Conservation (phyloP, 768 basidiomycete genomes). For the Brasilioporus rufonigricans region DNA sequence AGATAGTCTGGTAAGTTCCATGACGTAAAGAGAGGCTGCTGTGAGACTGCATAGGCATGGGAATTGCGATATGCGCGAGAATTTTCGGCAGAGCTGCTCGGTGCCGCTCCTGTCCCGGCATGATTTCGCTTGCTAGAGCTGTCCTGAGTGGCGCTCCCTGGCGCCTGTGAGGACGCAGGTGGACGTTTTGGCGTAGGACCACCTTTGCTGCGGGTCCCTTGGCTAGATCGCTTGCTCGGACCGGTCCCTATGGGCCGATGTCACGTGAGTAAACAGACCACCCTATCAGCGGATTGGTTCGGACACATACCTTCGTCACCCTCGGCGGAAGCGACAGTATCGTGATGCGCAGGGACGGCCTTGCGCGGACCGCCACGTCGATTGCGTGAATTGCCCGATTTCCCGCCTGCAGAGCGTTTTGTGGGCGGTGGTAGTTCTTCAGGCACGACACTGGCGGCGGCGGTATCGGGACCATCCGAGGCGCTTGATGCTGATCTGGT, state of each 20-base stretch:
- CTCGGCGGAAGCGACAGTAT: conserved; percentile 38
- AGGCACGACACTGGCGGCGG: conserved; percentile 35
- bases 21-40: conserved; percentile 75
- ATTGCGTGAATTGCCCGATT: conserved; percentile 29
- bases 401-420: conserved; percentile 26
- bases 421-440: conserved; percentile 43
- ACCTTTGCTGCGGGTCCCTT: conserved; percentile 40
- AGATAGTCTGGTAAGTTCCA: conserved; percentile 96
- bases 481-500: conserved; percentile 72
- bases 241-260: conserved; percentile 35
- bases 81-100: conserved; percentile 42
- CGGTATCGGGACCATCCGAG: conserved; percentile 54
- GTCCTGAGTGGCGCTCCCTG: conserved; percentile 39
- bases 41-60: conserved; percentile 76
- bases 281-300: conserved; percentile 7
- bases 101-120: conserved; percentile 32
- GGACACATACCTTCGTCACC: conserved; percentile 61
- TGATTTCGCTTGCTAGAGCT: conserved; percentile 51
- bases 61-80: conserved; percentile 74
- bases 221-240: conserved; percentile 34
- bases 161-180: conserved; percentile 30
- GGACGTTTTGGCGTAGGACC: conserved; percentile 32
- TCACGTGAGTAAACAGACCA: conserved; percentile 35
- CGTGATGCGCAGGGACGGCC: conserved; percentile 19
- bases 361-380: conserved; percentile 33